Evolutionary conservation across 1,139 yeast genomes (phyloP).

Genomic region (Suhomyces taliae): DNA sequence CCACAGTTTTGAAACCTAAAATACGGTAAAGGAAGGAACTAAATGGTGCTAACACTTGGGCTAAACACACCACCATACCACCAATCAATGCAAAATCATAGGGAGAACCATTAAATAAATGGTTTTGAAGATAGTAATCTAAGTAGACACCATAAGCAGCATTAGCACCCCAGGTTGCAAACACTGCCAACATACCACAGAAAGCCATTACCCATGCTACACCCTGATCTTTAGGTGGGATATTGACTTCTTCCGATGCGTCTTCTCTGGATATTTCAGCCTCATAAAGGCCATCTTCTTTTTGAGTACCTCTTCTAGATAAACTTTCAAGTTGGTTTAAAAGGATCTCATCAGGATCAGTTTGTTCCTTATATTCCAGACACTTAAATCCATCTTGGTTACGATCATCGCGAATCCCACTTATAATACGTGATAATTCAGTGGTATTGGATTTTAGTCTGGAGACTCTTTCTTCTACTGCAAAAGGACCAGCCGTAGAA

Average conservation of each 20-base stretch:
- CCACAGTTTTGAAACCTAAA: constrained; percentile 33
- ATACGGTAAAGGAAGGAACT: constrained; percentile 35
- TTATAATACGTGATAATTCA: constrained; percentile 31
- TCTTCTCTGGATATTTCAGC: constrained; percentile 12
- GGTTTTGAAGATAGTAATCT: constrained; percentile 48
- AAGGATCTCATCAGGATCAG: constrained; percentile 24
- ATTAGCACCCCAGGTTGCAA: constrained; percentile 76
- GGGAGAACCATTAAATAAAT: constrained; percentile 52
- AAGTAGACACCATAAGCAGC: constrained; percentile 70
- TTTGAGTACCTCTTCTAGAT: constrained; percentile 9
- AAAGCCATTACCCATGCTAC: constrained; percentile 69
- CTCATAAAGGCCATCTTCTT: constrained; percentile 6
- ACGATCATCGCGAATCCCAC: constrained; percentile 35
- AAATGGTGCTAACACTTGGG: constrained; percentile 60
- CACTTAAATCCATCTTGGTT: constrained; percentile 21
- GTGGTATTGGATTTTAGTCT: neutral
- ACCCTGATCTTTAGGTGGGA: constrained; percentile 64
- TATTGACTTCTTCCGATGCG: constrained; percentile 16
- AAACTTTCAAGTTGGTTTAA: constrained; percentile 24
- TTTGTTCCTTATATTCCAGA: constrained; percentile 16
- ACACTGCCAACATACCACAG: constrained; percentile 47
- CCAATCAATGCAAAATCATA: constrained; percentile 70
- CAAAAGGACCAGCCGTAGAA: no score
- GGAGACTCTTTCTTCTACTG: neutral
- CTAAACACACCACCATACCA: constrained; percentile 59